phyloP scores from a whole-genome alignment of 1,139 yeast genomes.

The Pichia sp. region DNA sequence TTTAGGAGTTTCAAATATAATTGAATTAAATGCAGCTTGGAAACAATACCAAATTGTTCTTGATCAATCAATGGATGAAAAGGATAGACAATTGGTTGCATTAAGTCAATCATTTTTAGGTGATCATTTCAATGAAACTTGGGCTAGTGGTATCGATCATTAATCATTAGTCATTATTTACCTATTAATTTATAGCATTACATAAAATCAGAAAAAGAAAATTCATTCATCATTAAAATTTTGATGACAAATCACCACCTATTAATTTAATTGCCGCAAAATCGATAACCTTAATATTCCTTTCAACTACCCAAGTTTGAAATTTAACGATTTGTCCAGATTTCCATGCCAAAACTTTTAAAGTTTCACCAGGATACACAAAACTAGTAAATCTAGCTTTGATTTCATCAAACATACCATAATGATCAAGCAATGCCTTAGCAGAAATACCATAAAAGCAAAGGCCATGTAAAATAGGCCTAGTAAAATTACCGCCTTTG shows the following conservation, averaged over 20 bases:
- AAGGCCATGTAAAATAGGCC: slow-evolving; percentile 90
- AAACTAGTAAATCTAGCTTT: slow-evolving; percentile 89
- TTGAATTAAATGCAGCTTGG: slow-evolving; percentile 62
- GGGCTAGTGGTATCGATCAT: slow-evolving; percentile 63
- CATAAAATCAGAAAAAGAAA: not conserved
- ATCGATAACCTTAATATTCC: slow-evolving; percentile 72
- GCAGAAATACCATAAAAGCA: slow-evolving; percentile 81
- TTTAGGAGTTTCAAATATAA: slow-evolving; percentile 60
- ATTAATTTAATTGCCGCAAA: slow-evolving; percentile 73
- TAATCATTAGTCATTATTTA: slow-evolving; percentile 3
- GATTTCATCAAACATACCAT: slow-evolving; percentile 76
- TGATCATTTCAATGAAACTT: slow-evolving; percentile 54
- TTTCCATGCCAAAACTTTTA: slow-evolving; percentile 82
- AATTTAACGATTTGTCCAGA: slow-evolving; percentile 59
- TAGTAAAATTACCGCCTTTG: slow-evolving; percentile 76
- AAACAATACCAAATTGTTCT: slow-evolving; percentile 48
- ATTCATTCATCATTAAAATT: slow-evolving; percentile 17
- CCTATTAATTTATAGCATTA: not conserved
- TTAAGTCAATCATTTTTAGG: slow-evolving; percentile 47
- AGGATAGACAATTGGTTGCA: slow-evolving; percentile 40
- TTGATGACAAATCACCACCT: slow-evolving; percentile 24
- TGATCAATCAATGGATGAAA: slow-evolving; percentile 30
- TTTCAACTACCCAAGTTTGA: slow-evolving; percentile 78
- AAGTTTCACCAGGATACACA: slow-evolving; percentile 95
- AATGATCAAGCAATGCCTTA: slow-evolving; percentile 70